Conservation (phyloP, 2,329 filamentous ascomycete genomes). For the Hansfordia pulvinata region DNA sequence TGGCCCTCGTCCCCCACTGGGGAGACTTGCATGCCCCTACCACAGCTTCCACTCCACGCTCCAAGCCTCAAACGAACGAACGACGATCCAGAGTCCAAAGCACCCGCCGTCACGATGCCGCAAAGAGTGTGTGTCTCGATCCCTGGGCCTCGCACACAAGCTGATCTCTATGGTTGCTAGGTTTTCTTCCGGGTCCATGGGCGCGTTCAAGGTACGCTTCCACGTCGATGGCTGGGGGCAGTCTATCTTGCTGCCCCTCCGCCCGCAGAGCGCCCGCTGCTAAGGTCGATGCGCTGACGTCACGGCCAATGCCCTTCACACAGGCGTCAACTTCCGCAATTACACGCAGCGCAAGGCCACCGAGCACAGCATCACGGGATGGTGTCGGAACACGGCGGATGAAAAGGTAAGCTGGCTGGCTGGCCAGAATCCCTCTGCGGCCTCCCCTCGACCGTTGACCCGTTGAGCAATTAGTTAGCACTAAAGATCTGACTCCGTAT, state of each 20-base stretch:
- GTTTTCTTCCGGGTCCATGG: constrained; percentile 54
- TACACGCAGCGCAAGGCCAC: constrained; percentile 39
- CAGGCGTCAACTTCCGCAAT: constrained; percentile 44
- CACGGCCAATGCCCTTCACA: constrained; percentile 1
- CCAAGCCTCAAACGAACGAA: too few species aligned
- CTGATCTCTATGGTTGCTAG: constrained; percentile 17
- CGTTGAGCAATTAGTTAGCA: background rate
- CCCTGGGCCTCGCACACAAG: constrained; percentile 5
- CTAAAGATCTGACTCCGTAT: background rate
- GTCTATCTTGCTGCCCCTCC: constrained; percentile 29
- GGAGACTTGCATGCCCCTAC: background rate
- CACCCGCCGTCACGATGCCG: constrained; percentile 17
- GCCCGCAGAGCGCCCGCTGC: constrained; percentile 18
- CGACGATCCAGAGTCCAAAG: too few species aligned
- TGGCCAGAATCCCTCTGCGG: too few species aligned
- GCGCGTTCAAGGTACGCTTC: constrained; percentile 49
- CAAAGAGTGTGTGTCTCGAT: constrained; percentile 18
- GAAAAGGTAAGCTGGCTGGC: constrained; percentile 32
- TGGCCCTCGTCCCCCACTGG: background rate
- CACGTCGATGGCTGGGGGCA: too few species aligned
- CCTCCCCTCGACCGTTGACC: background rate
- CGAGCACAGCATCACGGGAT: constrained; percentile 39
- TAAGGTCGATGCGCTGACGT: constrained; percentile 8
- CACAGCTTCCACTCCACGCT: background rate
- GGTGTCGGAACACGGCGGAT: constrained; percentile 45